Evolutionary conservation across 2,329 filamentous ascomycete genomes (phyloP), one percentile per base, ranked within the genome.

Genomic region (Trichoderma hamatum): DNA sequence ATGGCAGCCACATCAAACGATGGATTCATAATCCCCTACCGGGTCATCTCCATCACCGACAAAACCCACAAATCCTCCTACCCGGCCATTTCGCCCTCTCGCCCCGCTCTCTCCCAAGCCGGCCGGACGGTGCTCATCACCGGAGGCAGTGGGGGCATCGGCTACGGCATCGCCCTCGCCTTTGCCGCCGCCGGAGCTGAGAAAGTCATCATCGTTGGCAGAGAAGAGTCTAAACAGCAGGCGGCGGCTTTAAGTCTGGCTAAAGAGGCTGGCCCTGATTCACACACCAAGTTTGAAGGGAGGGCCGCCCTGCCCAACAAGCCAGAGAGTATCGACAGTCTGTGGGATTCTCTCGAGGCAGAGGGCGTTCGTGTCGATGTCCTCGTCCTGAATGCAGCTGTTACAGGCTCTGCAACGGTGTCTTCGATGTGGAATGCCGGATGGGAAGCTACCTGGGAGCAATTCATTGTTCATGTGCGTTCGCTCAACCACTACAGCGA

Each of bases 101-200:
- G 78, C 0, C 79, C 80, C 0, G 77, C 79, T 68, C 77, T 83
- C 32, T 79, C 75, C 6, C 80, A 83, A 43, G 73, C 74, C 5
- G 81, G 81, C n/a, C 73, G 76, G 16, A 88, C 84, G 3, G 86
- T 90, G 6, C 81, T 92, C 16, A 87, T 92, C 75, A 90, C 88
- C 2, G 90, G 90, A 54, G 88, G 85, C 28, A 85, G 85, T 1
- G 84, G 82, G 0, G 88, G 90, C 58, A 87, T 92, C 64, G 90
- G 90, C 5, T 86, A 87, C 70, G 86, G 87, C 1, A 85, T 90
- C 13, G 89, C 89, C 2, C 82, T 84, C 60, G 80, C 88, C 56
- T 92, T 84, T 72, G 75, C 78, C 14, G 68, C 72, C 4, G 83
- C 83, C 1, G 76, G 76, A 0, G 80, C 81, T 3, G 56, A 74